Evolutionary conservation across 108 stramenopile species (phyloP), one percentile per base, ranked within the genome.

Genomic region (Fragilaria radians): DNA sequence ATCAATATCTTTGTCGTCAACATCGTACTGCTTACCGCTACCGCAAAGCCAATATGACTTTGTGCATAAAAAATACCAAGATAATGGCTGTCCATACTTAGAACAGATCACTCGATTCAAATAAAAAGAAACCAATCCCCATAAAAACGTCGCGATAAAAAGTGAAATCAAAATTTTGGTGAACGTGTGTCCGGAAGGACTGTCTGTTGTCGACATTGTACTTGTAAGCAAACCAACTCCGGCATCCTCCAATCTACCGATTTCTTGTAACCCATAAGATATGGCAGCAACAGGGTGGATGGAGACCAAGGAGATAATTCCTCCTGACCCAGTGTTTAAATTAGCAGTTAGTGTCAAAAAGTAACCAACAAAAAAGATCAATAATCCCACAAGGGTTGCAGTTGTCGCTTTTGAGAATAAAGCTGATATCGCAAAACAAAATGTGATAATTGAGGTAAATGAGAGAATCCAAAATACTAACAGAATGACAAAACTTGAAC

Each of bases 91-190:
- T 5, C 97, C 97, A 64, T 69, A 96, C 57, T 96, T 95, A 11
- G 73, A 71, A 4, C 61, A 61, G 0, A 91, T 31, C 32, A 91
- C 83, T 21, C 91, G 73, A 50, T 97, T 94, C 18, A 94, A 71
- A 61, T 99, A 99, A 76, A 78, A 96, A 7, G 79, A 74, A 4
- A 95, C 52, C 34, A 91, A 21, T 14, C 82, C 88, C 88, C 94
- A 97, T 9, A 97, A 29, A 33, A 96, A 28, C 32, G 57, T 52
- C 61, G 94, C 94, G 23, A 86, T 42, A 24, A 84, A n/a, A 34
- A 99, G 50, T 74, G 78, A 85, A 18, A 5, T 46, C 5, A 96
- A 32, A 47, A 81, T 62, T 21, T 48, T 47, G 18, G 28, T 22
- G 59, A 86, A 86, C 2, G 85, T 82, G 57, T 77, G 89, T 17